Base-by-base conservation (phyloP, 108 stramenopile genomes). In the Cyclotella distinguenda region DNA sequence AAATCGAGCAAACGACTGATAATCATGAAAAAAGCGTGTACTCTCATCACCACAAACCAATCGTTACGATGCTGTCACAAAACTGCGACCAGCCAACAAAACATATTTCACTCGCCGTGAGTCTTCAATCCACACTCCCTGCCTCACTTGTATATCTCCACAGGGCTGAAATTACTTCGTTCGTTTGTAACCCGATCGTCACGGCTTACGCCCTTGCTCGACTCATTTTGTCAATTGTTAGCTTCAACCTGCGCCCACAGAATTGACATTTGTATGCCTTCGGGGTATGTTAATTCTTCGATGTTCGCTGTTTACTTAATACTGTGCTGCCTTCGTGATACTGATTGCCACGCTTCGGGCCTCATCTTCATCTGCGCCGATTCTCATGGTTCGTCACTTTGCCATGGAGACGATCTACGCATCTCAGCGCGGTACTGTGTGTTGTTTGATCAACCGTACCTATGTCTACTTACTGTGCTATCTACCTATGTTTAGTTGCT, bases 21-120 rank as follows among this genome's bases (percentile, higher is more conserved):
- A n/a, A n/a, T n/a, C n/a, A n/a, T n/a, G n/a, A n/a, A n/a, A n/a
- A n/a, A n/a, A n/a, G n/a, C n/a, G n/a, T n/a, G n/a, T n/a, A n/a
- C n/a, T n/a, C n/a, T n/a, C n/a, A n/a, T n/a, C n/a, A n/a, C n/a
- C n/a, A n/a, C n/a, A n/a, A n/a, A n/a, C n/a, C n/a, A n/a, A 18
- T 46, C 45, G 19, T 55, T 38, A 35, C 36, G 34, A 55, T 55
- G 54, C 54, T 38, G 54, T 55, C 54, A 55, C 54, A 55, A 55
- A 55, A 55, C 54, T 35, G 16, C 36, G 0, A 35, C 36, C 54
- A 55, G 54, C 34, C 16, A 18, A 23, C n/a, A 27, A 11, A 38
- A 18, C 54, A 55, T 36, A 22, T 38, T 18, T 19, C 36, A 55
- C 54, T 35, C 15, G 4, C 54, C 5, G 54, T 55, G 33, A 38